Conservation (phyloP, 805 yeast genomes). For the Tetrapisispora iriomotensis region DNA sequence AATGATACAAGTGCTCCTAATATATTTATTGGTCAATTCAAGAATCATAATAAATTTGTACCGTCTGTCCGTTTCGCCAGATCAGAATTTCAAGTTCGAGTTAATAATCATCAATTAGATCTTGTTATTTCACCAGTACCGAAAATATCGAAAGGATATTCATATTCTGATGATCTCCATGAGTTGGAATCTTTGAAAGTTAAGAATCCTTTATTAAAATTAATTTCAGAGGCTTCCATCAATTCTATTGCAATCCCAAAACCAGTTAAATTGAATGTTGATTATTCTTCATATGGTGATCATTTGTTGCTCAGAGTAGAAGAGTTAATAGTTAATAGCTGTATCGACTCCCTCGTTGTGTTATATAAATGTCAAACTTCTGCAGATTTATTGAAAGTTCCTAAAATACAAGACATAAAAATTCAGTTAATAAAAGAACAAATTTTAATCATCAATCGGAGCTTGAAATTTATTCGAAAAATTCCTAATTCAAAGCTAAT, state of each 20-base stretch:
- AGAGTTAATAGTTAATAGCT: constrained; percentile 16
- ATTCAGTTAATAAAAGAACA: constrained; percentile 18
- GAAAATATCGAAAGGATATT: constrained; percentile 5
- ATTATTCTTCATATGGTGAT: constrained; percentile 14
- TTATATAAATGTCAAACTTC: constrained; percentile 16
- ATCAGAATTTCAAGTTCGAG: constrained; percentile 8
- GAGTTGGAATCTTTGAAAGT: neutral
- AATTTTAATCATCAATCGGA: constrained; percentile 9
- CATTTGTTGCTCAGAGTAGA: constrained; percentile 16
- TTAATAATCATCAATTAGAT: constrained; percentile 1
- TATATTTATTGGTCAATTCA: constrained; percentile 41
- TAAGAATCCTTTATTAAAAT: constrained; percentile 4
- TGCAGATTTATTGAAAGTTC: constrained; percentile 13
- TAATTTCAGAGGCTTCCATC: constrained; percentile 3
- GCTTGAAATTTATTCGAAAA: constrained; percentile 12
- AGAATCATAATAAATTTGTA: constrained; percentile 1
- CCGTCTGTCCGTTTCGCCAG: constrained; percentile 1
- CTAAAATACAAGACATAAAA: constrained; percentile 6
- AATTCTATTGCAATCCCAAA: constrained; percentile 1
- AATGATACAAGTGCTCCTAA: constrained; percentile 38
- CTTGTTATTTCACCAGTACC: constrained; percentile 11
- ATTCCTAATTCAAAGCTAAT: constrained; percentile 20
- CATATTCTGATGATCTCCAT: constrained; percentile 6
- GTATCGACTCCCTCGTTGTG: constrained; percentile 19
- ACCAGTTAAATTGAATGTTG: constrained; percentile 1